Evolutionary conservation across 2,329 filamentous ascomycete species (phyloP), one percentile per base, ranked within the genome.

Genomic region (Alternaria infectoria): DNA sequence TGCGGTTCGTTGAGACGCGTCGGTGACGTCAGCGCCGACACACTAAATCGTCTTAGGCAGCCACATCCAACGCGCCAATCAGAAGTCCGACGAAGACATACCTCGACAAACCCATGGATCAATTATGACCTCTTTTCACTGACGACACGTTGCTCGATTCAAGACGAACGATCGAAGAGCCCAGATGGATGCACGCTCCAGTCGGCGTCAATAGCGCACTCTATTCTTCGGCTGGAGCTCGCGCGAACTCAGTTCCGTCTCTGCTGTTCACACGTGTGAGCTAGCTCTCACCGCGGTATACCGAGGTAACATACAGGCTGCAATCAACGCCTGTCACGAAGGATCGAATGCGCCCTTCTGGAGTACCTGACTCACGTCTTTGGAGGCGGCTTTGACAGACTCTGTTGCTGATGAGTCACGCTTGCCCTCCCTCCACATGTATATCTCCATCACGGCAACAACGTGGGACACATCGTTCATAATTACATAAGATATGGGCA

Each of bases 151-250:
- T 30, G 28, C 11, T 30, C 5, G 11, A 30, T 30, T 30, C 28
- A 13, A 30, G 28, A 13, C 5, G 6, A 2, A 32, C 13, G 0
- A 7, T 15, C 3, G 30, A 8, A 32, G 13, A 15, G 30, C 4
- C 13, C 30, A 15, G 13, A 4, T 36, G 3, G 13, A 36, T 36
- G 13, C 30, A 30, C 30, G 3, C 30, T 13, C 13, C 2, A 15
- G 30, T 36, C 7, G 15, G 13, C 13, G 7, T 15, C 30, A 36
- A 36, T 1, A 5, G 4, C 13, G 32, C 15, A 9, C 32, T 9
- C 13, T 5, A 3, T 36, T 36, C 32, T 36, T 36, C 32, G 30
- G 3, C 0, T 1, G 3, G 0, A 36, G 6, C 1, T n/a, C n/a
- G 30, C 30, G 30, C 30, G 3, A 36, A 36, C 4, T 15, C 13